Conservation (phyloP, 192 early-diverging fungal species). For the Coemansia sp. region DNA sequence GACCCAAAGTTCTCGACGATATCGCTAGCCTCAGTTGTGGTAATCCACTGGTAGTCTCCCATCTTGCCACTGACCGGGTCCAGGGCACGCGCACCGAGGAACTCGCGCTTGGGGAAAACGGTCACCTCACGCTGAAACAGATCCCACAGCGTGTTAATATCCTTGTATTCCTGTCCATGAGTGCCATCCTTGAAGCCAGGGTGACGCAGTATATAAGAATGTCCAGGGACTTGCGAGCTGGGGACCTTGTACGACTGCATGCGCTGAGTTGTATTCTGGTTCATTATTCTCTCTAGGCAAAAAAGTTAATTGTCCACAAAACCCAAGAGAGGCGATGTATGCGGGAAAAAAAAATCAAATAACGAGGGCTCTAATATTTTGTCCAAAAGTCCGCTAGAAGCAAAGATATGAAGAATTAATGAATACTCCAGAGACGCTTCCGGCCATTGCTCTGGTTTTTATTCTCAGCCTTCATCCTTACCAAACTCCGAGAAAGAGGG, state of each 20-base stretch:
- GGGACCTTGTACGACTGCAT: conserved; percentile 29
- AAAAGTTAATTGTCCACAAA: no score
- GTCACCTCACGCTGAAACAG: conserved; percentile 25
- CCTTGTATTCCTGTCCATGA: conserved; percentile 10
- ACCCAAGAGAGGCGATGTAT: no score
- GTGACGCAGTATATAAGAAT: conserved; percentile 28
- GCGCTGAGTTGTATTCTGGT: background rate
- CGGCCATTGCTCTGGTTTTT: no score
- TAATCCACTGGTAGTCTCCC: conserved; percentile 31
- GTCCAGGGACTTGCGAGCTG: conserved; percentile 31
- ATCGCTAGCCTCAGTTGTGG: conserved; percentile 66
- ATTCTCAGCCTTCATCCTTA: no score
- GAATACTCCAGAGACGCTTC: no score
- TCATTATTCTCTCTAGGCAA: background rate
- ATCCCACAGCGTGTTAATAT: conserved; percentile 36
- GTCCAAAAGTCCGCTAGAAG: no score
- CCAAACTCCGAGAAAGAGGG: no score
- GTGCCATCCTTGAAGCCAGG: conserved; percentile 41
- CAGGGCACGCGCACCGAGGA: conserved; percentile 25
- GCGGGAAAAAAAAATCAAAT: no score
- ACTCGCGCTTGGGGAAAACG: conserved; percentile 26
- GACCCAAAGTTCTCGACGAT: conserved; percentile 59
- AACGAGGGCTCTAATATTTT: no score
- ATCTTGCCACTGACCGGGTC: conserved; percentile 2
- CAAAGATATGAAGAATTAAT: no score